A percentile compares a stretch with the other conserved stretches of the same genome.
These are phyloP conservation scores for Mariannaea sp. DNA, from an alignment of 2,329 filamentous ascomycete genomes.

Conservation along the genomic window DNA sequence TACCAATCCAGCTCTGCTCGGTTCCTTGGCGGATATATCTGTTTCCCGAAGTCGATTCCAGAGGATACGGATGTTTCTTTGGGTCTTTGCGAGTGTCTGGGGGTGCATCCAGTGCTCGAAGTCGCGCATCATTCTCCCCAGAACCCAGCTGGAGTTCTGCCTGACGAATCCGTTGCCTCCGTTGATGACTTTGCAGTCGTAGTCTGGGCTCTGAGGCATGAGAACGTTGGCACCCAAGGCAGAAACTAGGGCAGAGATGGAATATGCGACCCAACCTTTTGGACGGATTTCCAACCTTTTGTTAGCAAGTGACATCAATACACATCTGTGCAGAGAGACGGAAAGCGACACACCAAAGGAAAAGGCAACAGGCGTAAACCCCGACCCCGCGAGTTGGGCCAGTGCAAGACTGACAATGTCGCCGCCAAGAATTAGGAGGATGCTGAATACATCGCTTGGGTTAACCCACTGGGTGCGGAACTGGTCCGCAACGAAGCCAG, in stretches of 20 bases:
- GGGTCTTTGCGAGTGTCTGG: background rate
- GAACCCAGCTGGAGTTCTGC: background rate
- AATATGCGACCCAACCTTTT: background rate
- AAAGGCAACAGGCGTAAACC: background rate
- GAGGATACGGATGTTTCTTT: background rate
- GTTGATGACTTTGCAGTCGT: slow-evolving; percentile 3
- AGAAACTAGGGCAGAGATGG: background rate
- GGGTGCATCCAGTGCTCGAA: background rate
- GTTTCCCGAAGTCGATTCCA: background rate
- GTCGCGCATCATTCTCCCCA: slow-evolving; percentile 1
- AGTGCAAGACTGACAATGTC: slow-evolving; percentile 1
- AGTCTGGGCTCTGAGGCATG: background rate
- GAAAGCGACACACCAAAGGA: background rate
- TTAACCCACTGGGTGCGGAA: background rate
- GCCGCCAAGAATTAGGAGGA: slow-evolving; percentile 7
- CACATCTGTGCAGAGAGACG: no score
- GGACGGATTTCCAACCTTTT: background rate
- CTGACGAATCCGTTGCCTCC: background rate
- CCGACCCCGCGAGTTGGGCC: slow-evolving; percentile 1
- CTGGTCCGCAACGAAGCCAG: background rate
- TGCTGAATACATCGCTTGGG: slow-evolving; percentile 1
- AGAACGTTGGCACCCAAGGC: background rate
- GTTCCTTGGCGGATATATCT: background rate
- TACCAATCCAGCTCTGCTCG: background rate
- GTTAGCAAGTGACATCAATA: no score